Evolutionary conservation across 257 asterid genomes (phyloP).

Genomic region (Salvia miltiorrhiza): DNA sequence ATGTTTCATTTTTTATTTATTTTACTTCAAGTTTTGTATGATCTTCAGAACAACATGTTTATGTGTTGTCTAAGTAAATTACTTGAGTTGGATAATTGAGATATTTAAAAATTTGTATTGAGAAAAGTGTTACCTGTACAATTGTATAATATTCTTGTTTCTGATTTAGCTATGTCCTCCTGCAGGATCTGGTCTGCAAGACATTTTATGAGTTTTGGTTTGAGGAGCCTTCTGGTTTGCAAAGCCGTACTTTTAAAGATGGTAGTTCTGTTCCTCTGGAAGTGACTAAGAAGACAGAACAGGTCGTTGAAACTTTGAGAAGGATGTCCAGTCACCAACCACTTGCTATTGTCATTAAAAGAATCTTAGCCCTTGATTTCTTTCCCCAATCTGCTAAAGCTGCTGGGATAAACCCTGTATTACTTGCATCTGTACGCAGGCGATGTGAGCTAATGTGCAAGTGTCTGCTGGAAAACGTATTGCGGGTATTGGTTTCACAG

Average conservation of each 20-base stretch:
- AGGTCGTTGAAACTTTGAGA: slow-evolving; percentile 87
- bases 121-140: background rate
- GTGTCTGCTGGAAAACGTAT: slow-evolving; percentile 85
- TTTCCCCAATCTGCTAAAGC: slow-evolving; percentile 98
- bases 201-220: slow-evolving; percentile 99
- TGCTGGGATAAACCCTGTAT: slow-evolving; percentile 81
- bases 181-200: slow-evolving; percentile 97
- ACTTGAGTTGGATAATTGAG: slow-evolving; percentile 9
- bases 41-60: background rate
- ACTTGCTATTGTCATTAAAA: slow-evolving; percentile 73
- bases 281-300: slow-evolving; percentile 90
- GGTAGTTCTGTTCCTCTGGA: slow-evolving; percentile 94
- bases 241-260: slow-evolving; percentile 59
- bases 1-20: slow-evolving; percentile 4
- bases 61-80: slow-evolving; percentile 16
- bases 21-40: slow-evolving; percentile 7
- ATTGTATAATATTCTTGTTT: background rate
- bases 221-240: slow-evolving; percentile 79
- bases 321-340: slow-evolving; percentile 77
- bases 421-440: slow-evolving; percentile 92
- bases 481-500: slow-evolving; percentile 60
- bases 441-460: slow-evolving; percentile 99
- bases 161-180: slow-evolving; percentile 12
- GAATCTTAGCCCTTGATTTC: slow-evolving; percentile 87
- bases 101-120: slow-evolving; percentile 2